These are phyloP conservation scores for Taiozyma sp. DNA, from an alignment of 1,139 yeast species.

Conservation along the genomic window DNA sequence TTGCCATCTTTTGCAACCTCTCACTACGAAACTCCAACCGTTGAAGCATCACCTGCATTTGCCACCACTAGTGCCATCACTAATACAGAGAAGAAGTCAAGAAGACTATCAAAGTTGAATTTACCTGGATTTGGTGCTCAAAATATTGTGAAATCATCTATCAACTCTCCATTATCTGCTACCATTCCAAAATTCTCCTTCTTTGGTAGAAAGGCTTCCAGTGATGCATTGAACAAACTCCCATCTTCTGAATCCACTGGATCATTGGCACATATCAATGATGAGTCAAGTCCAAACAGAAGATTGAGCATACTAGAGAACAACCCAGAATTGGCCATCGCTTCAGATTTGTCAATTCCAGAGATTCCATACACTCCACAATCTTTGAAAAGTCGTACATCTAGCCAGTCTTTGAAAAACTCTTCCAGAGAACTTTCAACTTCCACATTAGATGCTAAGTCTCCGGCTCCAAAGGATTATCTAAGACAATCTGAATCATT, in stretches of 20 bases:
- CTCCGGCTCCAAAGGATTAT: background rate
- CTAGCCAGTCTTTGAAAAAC: constrained; percentile 2
- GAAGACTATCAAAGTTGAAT: constrained; percentile 2
- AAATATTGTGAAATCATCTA: constrained; percentile 5
- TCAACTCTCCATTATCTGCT: constrained; percentile 20
- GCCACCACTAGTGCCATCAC: background rate
- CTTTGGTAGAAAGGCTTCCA: constrained; percentile 4
- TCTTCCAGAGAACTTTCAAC: constrained; percentile 1
- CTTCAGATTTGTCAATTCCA: constrained; percentile 14
- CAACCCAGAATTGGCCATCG: constrained; percentile 10
- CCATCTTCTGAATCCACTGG: constrained; percentile 17
- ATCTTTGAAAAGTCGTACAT: constrained; percentile 9
- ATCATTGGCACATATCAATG: constrained; percentile 20
- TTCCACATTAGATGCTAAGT: constrained; percentile 1
- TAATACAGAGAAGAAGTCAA: background rate
- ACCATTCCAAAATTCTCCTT: constrained; percentile 14
- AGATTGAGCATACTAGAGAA: constrained; percentile 2
- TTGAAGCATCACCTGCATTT: background rate
- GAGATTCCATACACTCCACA: constrained; percentile 21
- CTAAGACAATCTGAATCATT: background rate
- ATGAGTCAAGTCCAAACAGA: constrained; percentile 15
- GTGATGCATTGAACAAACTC: constrained; percentile 8
- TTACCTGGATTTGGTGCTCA: background rate
- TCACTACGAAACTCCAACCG: constrained; percentile 9
- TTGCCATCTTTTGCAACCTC: constrained; percentile 1